phyloP scores from a whole-genome alignment of 306 rosid species.

The Quercus aquifolioides region DNA sequence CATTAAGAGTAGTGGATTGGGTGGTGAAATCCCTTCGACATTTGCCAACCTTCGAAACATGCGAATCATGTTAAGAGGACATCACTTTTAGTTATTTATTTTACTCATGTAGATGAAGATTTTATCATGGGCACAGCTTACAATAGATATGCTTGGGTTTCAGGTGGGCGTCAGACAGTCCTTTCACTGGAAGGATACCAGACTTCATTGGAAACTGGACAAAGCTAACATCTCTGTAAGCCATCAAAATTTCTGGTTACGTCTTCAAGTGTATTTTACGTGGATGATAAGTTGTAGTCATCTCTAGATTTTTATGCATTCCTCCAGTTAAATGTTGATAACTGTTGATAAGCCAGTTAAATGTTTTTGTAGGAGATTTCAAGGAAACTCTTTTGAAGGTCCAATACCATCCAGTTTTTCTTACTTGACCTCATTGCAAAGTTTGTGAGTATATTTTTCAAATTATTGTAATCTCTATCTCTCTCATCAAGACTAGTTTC shows the following conservation, averaged over 20 bases:
- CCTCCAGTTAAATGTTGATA: too few species aligned
- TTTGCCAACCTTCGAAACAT: slow-evolving; percentile 18
- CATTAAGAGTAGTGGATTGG: background rate
- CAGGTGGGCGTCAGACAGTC: slow-evolving; percentile 15
- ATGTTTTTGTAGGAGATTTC: slow-evolving; percentile 21
- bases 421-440: slow-evolving; percentile 3
- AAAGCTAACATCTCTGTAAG: slow-evolving; percentile 14
- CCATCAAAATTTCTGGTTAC: too few species aligned
- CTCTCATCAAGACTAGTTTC: background rate
- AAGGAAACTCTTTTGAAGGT: slow-evolving; percentile 35
- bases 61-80: slow-evolving; percentile 4
- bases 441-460: slow-evolving; percentile 16
- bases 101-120: too few species aligned
- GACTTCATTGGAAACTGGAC: slow-evolving; percentile 33
- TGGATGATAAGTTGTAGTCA: too few species aligned
- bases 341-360: background rate
- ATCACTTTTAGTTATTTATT: too few species aligned
- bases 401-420: slow-evolving; percentile 34
- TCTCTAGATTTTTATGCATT: too few species aligned
- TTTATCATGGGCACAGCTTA: background rate
- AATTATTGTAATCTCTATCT: background rate
- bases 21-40: slow-evolving; percentile 29
- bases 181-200: slow-evolving; percentile 26
- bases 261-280: background rate
- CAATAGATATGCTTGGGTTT: background rate